Percentiles rank a stretch among this genome's conserved stretches.
Conservation (phyloP, 2,329 filamentous ascomycete species). For the Orbilia javanica region DNA sequence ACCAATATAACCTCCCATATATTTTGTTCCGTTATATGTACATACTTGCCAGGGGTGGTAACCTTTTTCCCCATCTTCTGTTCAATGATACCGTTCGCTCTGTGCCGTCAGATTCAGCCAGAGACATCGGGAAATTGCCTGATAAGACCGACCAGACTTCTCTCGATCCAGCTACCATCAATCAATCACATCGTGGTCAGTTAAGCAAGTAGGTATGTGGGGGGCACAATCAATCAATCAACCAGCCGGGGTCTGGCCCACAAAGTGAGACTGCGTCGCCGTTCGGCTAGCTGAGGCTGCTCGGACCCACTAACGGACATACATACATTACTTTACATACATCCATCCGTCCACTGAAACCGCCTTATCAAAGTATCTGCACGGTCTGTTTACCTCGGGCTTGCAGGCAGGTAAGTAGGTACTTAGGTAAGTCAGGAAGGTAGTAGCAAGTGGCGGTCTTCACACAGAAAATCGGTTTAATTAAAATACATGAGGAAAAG, state of each 20-base stretch:
- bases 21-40: too few species aligned
- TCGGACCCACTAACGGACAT: constrained; percentile 19
- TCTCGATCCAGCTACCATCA: neutral
- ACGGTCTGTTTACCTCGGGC: too few species aligned
- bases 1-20: too few species aligned
- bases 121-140: neutral
- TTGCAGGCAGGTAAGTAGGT: neutral
- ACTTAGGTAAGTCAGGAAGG: neutral
- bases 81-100: neutral
- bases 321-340: too few species aligned
- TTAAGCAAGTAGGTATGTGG: neutral
- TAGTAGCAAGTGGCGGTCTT: too few species aligned
- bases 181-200: neutral
- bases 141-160: constrained; percentile 1
- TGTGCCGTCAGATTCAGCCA: neutral
- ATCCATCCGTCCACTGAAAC: too few species aligned
- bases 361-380: too few species aligned
- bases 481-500: neutral
- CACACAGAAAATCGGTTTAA: neutral
- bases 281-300: constrained; percentile 16
- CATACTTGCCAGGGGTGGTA: neutral
- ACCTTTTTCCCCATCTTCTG: too few species aligned
- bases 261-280: constrained; percentile 16
- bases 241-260: constrained; percentile 1
- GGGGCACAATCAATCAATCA: too few species aligned